These are phyloP conservation scores for Flaveria robusta DNA, from an alignment of 129 eudicot genomes.

Conservation along the genomic window DNA sequence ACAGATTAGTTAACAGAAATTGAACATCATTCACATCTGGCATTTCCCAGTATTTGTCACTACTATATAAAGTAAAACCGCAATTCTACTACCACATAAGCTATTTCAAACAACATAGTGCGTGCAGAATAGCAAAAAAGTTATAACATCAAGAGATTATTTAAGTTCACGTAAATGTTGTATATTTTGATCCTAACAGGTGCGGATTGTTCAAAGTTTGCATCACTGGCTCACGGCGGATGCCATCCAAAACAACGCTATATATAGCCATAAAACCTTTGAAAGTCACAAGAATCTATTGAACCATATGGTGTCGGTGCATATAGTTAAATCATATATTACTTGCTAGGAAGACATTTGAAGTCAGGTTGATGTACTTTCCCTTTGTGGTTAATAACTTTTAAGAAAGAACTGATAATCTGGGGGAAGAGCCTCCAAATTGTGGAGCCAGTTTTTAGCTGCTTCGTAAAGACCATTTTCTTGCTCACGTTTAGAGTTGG, in stretches of 20 bases:
- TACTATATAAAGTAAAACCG: too few relatives aligned
- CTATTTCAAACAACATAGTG: conserved; percentile 5
- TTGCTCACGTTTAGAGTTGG: conserved; percentile 41
- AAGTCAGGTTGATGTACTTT: conserved; percentile 13
- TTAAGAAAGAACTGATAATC: conserved; percentile 55
- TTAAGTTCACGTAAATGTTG: background rate
- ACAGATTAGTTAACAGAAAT: conserved; percentile 20
- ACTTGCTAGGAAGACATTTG: background rate
- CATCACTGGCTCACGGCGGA: background rate
- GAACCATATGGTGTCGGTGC: background rate
- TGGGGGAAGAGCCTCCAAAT: conserved; percentile 48
- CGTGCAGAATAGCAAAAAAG: background rate
- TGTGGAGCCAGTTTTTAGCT: conserved; percentile 60
- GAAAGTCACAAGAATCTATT: background rate
- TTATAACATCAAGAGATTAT: background rate
- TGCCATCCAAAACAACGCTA: background rate
- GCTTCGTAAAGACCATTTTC: conserved; percentile 53
- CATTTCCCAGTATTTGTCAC: too few relatives aligned
- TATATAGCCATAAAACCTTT: background rate
- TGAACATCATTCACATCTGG: too few relatives aligned
- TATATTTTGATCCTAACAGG: background rate
- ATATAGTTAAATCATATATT: background rate
- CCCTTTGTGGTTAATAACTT: background rate
- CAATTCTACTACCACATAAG: background rate
- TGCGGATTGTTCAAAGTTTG: background rate